Evolutionary conservation across 2,329 filamentous ascomycete species (phyloP), one percentile per base, ranked within the genome.

Genomic region (Xylariaceae sp.): DNA sequence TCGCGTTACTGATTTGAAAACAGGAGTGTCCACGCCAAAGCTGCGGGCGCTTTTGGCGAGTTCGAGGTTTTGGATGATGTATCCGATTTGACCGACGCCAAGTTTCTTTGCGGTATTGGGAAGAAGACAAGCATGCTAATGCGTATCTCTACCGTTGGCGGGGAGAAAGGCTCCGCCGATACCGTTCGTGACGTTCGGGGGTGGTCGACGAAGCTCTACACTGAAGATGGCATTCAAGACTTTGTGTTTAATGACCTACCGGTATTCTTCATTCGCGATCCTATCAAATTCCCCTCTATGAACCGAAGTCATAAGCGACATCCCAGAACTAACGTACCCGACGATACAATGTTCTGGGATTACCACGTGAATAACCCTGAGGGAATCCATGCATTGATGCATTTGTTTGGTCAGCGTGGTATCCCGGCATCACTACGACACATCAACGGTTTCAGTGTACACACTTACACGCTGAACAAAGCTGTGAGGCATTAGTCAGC

Each of bases 301-400:
- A 87, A 86, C 43, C 83, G 86, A 61, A 85, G 83, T 0, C 84
- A 88, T 62, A 88, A 88, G 72, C 73, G 84, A 14, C 71, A 88
- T 58, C 84, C 84, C 0, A 70, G 79, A 29, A 87, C 82, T 4
- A 80, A 87, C 60, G 65, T 86, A 5, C 80, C 76, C 7, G 37
- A 49, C 36, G 43, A 42, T 23, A 83, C 79, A 22, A 76, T 77
- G 65, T 86, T 86, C 67, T 86, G 82, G 82, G 82, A 81, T 52
- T 80, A 77, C 49, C 68, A 79, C 1, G 64, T 56, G 2, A 80
- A 85, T 58, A 83, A 83, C 56, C 82, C 79, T 22, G 82, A 86
- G 62, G 67, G 75, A 10, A 67, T 77, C 23, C 82, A 85, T 63
- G 74, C 80, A 57, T 64, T 85, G 46, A 83, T 86, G 79, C 70